Evolutionary conservation across 805 yeast genomes (phyloP).

Genomic region (Grigorovia jiainica): DNA sequence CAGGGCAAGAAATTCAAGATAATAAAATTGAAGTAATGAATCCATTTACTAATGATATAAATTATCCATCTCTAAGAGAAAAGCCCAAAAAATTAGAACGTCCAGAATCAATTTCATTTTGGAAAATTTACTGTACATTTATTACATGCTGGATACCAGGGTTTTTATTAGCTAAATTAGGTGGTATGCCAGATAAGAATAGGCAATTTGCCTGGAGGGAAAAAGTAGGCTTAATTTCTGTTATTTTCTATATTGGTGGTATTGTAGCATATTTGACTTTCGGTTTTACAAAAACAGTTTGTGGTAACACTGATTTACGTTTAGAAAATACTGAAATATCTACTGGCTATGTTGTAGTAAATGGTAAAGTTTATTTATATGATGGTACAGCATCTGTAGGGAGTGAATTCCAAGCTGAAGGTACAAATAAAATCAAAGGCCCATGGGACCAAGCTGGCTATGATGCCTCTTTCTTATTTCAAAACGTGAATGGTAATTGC

Average conservation of each 20-base stretch:
- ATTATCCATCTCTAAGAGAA: constrained; percentile 1
- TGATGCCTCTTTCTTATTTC: constrained; percentile 79
- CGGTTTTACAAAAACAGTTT: constrained; percentile 81
- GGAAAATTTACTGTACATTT: constrained; percentile 73
- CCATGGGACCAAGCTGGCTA: constrained; percentile 82
- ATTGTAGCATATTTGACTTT: constrained; percentile 80
- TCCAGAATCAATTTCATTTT: constrained; percentile 23
- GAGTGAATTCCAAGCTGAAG: constrained; percentile 60
- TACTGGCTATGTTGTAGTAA: constrained; percentile 38
- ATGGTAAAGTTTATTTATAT: constrained; percentile 74
- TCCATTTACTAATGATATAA: constrained; percentile 1
- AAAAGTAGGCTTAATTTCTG: constrained; percentile 73
- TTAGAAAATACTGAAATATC: constrained; percentile 3
- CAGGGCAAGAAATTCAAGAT: not conserved
- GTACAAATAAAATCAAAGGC: constrained; percentile 59
- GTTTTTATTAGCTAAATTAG: constrained; percentile 39
- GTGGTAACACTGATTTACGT: constrained; percentile 34
- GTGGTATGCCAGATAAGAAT: constrained; percentile 70
- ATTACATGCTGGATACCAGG: constrained; percentile 92
- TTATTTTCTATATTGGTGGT: constrained; percentile 65
- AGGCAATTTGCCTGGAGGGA: constrained; percentile 97
- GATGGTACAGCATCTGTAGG: constrained; percentile 63
- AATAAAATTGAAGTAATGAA: constrained; percentile 1
- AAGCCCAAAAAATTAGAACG: constrained; percentile 4
- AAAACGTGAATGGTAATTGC: constrained; percentile 89